A percentile compares a stretch with the other conserved stretches of the same genome.
phyloP scores from a whole-genome alignment of 202 grass and related monocot species.

The Brachypodium distachyon region DNA sequence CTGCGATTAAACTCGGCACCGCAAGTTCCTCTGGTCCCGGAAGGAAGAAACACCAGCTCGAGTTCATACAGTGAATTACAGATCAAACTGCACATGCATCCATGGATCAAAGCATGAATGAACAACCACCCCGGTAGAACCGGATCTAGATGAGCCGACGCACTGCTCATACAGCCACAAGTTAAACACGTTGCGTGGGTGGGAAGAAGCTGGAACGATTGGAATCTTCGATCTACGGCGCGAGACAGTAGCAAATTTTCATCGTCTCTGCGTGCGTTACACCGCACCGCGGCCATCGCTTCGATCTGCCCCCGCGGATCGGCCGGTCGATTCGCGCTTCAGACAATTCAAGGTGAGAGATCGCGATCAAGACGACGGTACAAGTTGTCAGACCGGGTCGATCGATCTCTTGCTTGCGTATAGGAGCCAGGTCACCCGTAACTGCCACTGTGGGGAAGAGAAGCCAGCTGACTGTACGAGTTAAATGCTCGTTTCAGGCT shows the following conservation, averaged over 20 bases:
- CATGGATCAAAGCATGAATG: not conserved
- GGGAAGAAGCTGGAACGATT: not conserved
- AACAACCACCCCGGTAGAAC: not conserved
- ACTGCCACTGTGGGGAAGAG: not conserved
- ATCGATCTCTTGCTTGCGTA: not conserved
- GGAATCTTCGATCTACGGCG: constrained; percentile 12
- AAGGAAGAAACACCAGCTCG: not conserved
- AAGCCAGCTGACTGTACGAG: not conserved
- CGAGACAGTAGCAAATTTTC: not conserved
- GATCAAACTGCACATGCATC: not conserved
- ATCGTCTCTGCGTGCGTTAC: constrained; percentile 1
- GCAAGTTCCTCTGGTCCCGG: not conserved
- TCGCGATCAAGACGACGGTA: not conserved
- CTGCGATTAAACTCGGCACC: not conserved
- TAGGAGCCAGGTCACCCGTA: not conserved
- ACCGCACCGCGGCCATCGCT: not conserved
- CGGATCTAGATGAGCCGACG: not conserved
- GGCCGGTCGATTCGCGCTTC: too few species aligned
- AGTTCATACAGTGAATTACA: not conserved
- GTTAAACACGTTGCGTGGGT: not conserved
- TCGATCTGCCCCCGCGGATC: too few species aligned
- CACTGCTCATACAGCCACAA: not conserved
- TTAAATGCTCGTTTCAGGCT: constrained; percentile 1
- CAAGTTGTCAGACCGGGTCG: not conserved
- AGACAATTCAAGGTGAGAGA: too few species aligned